These are phyloP conservation scores for Aspergillus taichungensis DNA, from an alignment of 495 filamentous ascomycete species.

Conservation along the genomic window DNA sequence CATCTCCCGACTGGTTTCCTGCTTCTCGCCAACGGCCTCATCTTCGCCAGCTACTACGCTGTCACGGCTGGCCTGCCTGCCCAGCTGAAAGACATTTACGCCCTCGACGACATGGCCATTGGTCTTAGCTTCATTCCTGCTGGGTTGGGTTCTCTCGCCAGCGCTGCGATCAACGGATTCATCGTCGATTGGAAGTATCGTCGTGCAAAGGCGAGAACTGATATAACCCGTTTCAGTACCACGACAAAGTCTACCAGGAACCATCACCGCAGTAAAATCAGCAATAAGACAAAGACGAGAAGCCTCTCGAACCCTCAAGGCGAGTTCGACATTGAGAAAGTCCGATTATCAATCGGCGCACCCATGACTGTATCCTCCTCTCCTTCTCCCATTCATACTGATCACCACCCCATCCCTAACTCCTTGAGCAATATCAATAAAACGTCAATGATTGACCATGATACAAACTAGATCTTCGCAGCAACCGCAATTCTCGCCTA, in stretches of 20 bases:
- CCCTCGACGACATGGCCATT: constrained; percentile 25
- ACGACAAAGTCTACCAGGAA: no score
- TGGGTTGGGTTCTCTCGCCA: constrained; percentile 48
- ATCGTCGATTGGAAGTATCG: constrained; percentile 43
- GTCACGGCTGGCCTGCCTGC: constrained; percentile 25
- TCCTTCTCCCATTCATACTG: not conserved
- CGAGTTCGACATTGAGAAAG: constrained; percentile 35
- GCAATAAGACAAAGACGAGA: constrained; percentile 34
- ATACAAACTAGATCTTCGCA: constrained; percentile 9
- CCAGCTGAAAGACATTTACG: constrained; percentile 19
- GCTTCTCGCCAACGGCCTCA: constrained; percentile 33
- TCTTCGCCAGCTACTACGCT: constrained; percentile 31
- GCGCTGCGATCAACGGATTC: constrained; percentile 76
- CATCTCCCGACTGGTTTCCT: constrained; percentile 46
- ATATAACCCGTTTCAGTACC: no score
- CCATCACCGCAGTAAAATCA: constrained; percentile 15
- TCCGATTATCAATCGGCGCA: constrained; percentile 32
- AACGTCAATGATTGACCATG: not conserved
- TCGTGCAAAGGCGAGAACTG: constrained; percentile 2
- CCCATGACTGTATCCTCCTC: constrained; percentile 19
- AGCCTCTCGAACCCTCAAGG: constrained; percentile 2
- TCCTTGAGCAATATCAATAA: not conserved
- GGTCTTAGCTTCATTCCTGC: constrained; percentile 30
- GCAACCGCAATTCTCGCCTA: constrained; percentile 11
- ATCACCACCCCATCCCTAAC: no score